Percentiles rank a stretch among this genome's conserved stretches.
These are phyloP conservation scores for Pseudocercospora ulei DNA, from an alignment of 2,329 filamentous ascomycete genomes.

Conservation along the genomic window DNA sequence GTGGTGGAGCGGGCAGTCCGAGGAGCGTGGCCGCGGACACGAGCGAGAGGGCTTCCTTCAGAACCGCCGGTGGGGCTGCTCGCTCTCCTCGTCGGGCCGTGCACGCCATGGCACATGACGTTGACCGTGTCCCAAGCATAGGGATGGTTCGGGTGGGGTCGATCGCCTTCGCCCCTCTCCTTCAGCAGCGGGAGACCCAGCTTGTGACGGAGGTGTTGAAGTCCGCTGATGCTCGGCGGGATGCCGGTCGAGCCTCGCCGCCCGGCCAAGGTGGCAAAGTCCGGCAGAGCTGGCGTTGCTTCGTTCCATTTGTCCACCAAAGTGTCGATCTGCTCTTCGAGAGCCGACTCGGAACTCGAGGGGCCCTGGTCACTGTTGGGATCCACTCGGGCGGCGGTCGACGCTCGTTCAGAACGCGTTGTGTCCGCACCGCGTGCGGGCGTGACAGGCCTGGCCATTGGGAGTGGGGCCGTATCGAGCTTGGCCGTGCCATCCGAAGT, in stretches of 20 bases:
- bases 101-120: slow-evolving; percentile 16
- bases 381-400: slow-evolving; percentile 1
- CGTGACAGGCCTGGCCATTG: slow-evolving; percentile 1
- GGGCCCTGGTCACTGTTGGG: slow-evolving; percentile 1
- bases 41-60: slow-evolving; percentile 8
- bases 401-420: slow-evolving; percentile 1
- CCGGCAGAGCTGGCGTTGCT: slow-evolving; percentile 8
- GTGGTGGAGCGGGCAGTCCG: background rate
- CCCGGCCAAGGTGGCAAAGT: background rate
- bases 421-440: slow-evolving; percentile 3
- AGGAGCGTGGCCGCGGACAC: slow-evolving; percentile 1
- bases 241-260: background rate
- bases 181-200: slow-evolving; percentile 14
- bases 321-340: slow-evolving; percentile 12
- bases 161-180: slow-evolving; percentile 7
- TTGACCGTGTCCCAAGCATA: slow-evolving; percentile 17
- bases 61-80: slow-evolving; percentile 8
- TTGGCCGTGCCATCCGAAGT: background rate
- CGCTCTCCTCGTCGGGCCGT: slow-evolving; percentile 6
- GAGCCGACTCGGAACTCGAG: slow-evolving; percentile 3
- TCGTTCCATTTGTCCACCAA: slow-evolving; percentile 13
- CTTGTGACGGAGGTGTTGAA: slow-evolving; percentile 13
- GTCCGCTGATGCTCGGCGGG: background rate
- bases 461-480: slow-evolving; percentile 4
- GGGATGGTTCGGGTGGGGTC: slow-evolving; percentile 15